Base-by-base conservation (phyloP, 2,329 filamentous ascomycete species). In the Pseudodiploospora longispora region DNA sequence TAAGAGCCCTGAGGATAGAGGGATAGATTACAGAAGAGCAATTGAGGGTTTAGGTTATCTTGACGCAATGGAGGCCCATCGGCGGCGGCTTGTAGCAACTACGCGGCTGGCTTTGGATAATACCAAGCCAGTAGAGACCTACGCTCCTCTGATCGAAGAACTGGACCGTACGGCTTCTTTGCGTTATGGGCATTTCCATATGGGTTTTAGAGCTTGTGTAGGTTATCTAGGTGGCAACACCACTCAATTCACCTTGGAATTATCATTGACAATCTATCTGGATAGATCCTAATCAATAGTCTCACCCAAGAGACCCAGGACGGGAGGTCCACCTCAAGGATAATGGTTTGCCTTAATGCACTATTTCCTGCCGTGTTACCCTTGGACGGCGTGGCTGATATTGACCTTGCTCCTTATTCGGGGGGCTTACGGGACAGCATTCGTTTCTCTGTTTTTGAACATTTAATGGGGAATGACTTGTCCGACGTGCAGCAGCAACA, bases 331-430 rank as follows among this genome's bases (percentile, higher is more conserved):
- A 35, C 40, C 3, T 43, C 51, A 5, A 47, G 52, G 10, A 52
- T 63, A 31, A 59, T 66, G 62, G 63, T 61, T 27, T 52, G 55
- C 6, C 49, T 66, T 27, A 67, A 67, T 40, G 55, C 64, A 5
- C 49, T 67, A 19, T 62, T 67, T 31, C 61, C 64, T 1, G 45
- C 62, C 1, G 43, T 50, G 7, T 41, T 52, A 6, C 46, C 58
- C 8, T 47, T 57, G 12, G 45, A 50, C 31, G 41, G 51, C 10
- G 42, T 46, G 2, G 48, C 59, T 3, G 56, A 59, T 30, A 6
- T 54, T 4, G 53, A 60, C 12, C 50, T 58, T 6, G 52, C 52
- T 8, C 60, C 62, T 1, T 60, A 58, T 44, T 58, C 63, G 0
- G 40, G 50, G 2, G 55, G 58, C 1, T 48, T 66, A n/a, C 58